A percentile compares a stretch with the other conserved stretches of the same genome.
Conservation (phyloP, 2,329 filamentous ascomycete genomes). For the Xylaria multiplex region DNA sequence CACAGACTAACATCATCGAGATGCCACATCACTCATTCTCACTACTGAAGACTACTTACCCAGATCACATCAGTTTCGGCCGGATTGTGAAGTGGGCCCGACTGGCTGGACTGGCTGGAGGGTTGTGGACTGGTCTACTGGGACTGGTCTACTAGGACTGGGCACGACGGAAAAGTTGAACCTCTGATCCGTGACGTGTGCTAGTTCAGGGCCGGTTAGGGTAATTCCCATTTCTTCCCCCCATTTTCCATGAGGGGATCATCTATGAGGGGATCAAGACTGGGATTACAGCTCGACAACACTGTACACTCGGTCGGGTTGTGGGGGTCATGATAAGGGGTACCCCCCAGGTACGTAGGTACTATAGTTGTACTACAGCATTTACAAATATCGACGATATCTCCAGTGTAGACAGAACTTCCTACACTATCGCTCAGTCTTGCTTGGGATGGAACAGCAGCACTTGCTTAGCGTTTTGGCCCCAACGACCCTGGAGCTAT, state of each 20-base stretch:
- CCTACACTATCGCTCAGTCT: background rate
- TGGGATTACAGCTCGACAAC: slow-evolving; percentile 19
- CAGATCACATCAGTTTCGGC: slow-evolving; percentile 24
- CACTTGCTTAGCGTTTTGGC: background rate
- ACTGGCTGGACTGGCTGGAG: background rate
- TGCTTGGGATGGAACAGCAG: background rate
- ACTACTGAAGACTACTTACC: no score
- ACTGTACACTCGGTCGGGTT: slow-evolving; percentile 1
- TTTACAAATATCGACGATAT: slow-evolving; percentile 17
- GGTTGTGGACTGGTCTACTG: background rate
- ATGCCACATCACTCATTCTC: slow-evolving; percentile 16
- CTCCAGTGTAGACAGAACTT: background rate
- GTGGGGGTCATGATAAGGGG: slow-evolving; percentile 36
- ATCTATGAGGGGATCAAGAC: background rate
- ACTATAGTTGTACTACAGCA: background rate
- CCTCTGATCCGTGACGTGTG: slow-evolving; percentile 28
- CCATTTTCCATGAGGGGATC: background rate
- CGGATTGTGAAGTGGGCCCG: slow-evolving; percentile 12
- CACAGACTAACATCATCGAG: background rate
- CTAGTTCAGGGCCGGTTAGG: slow-evolving; percentile 12
- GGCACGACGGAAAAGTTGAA: slow-evolving; percentile 18
- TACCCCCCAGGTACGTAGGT: slow-evolving; percentile 10
- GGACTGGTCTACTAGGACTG: background rate
- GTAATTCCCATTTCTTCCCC: slow-evolving; percentile 6
- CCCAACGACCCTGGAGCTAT: background rate